phyloP scores from a whole-genome alignment of 2,329 filamentous ascomycete species.

The Amylocarpus encephaloides region DNA sequence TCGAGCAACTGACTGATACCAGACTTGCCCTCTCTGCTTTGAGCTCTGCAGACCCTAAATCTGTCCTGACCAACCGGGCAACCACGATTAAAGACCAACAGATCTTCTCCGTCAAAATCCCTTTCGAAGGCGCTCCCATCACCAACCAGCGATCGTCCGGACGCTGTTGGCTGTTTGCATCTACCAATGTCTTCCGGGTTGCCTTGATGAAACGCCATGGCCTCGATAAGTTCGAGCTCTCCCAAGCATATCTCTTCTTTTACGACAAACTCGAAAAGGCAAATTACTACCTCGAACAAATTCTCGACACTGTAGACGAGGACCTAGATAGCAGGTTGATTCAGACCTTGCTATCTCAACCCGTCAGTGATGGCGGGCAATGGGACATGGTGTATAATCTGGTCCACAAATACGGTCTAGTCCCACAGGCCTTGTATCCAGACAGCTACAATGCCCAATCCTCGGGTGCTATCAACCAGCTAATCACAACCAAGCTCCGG shows the following conservation, averaged over 20 bases:
- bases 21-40: constrained; percentile 73
- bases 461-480: constrained; percentile 60
- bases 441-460: constrained; percentile 74
- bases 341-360: constrained; percentile 59
- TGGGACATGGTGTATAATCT: constrained; percentile 91
- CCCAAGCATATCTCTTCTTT: constrained; percentile 82
- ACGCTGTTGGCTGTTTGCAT: constrained; percentile 86
- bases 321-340: constrained; percentile 68
- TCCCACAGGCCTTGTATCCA: constrained; percentile 74
- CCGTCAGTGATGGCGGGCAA: constrained; percentile 77
- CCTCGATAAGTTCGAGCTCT: constrained; percentile 75
- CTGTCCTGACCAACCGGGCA: constrained; percentile 58
- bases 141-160: constrained; percentile 80
- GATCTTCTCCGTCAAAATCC: constrained; percentile 76
- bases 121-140: constrained; percentile 73
- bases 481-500: constrained; percentile 80
- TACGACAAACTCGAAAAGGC: constrained; percentile 92
- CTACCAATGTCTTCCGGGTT: constrained; percentile 88
- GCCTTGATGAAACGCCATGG: constrained; percentile 79
- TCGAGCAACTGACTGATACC: constrained; percentile 6
- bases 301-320: constrained; percentile 66
- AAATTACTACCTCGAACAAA: constrained; percentile 82
- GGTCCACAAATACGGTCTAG: constrained; percentile 81
- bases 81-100: constrained; percentile 65
- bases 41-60: constrained; percentile 57